Evolutionary conservation across 345 rosid genomes (phyloP), one percentile per base, ranked within the genome.

Genomic region (Adansonia digitata): DNA sequence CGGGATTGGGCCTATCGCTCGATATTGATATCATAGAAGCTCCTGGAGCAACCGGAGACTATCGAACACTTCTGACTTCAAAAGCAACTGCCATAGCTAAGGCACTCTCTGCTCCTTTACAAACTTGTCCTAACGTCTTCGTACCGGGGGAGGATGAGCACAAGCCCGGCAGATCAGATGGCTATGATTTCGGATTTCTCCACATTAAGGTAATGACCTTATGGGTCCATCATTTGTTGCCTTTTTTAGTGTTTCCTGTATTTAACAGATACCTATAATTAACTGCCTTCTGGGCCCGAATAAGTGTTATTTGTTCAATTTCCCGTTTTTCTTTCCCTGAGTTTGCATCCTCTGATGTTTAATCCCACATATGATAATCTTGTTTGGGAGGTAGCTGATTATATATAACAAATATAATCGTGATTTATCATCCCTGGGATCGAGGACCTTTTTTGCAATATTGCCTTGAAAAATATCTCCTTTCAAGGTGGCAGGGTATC

Each of bases 21-120:
- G 97, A 85, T 77, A 87, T 95, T 73, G 97, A 95, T 82, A 93
- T 95, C 67, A 83, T 94, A 26, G 95, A 94, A 81, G 96, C 98
- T 84, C 98, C 91, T 0, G 97, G 94, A 72, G 97, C 97, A 39
- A 93, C 98, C 2, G 98, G 99, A 79, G 99, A 95, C 68, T 95
- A 90, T 79, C 79, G 94, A 49, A 95, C 98, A 18, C 94, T 91
- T 75, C 81, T 95, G 61, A 91, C 97, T 49, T 91, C 97, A 52
- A 95, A 95, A 85, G 91, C 88, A 18, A 69, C 80, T 55, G 97
- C 92, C 64, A 90, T 95, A 78, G 92, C 94, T 55, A 88, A 80
- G 61, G 99, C 97, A 5, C 89, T 95, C 43, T 91, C 97, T 61
- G 90, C 91, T 85, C 96, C 94, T 42, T 71, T 79, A 73, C 80